Base-by-base conservation (phyloP, 73 alveolate species). In the Stentor coeruleus region DNA sequence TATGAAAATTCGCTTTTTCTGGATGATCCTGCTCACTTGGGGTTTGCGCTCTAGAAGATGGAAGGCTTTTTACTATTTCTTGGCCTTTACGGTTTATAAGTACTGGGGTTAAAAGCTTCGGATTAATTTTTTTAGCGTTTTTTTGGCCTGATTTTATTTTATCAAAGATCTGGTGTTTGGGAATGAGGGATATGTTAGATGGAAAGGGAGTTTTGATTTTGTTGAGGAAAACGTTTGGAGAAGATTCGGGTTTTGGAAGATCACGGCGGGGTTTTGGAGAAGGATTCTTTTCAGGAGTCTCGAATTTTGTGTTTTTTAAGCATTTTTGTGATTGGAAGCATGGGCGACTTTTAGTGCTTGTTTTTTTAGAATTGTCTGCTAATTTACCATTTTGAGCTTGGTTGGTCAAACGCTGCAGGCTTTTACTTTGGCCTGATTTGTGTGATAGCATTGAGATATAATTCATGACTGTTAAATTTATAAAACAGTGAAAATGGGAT, bases 381-480 rank as follows among this genome's bases (percentile, higher is more conserved):
- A 11, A 20, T 49, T 49, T 49, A 49, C 20, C 66, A 6, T 49
- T 49, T 49, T 20, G 28, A 20, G 20, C 20, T 11, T 49, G 66
- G 20, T 49, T 49, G 6, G 66, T 11, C 6, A 49, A 20, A 49
- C 66, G 66, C 20, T 49, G 66, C 6, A 49, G 28, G 20, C 66
- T 49, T 49, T 49, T 49, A 49, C 66, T 49, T 20, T 49, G 66
- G 66, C 66, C 66, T 49, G 66, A 49, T 49, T 49, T 49, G 66
- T n/a, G n/a, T n/a, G n/a, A n/a, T n/a, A n/a, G n/a, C n/a, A n/a
- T n/a, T n/a, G n/a, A n/a, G n/a, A n/a, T n/a, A n/a, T n/a, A n/a
- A n/a, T n/a, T n/a, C n/a, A n/a, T n/a, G n/a, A n/a, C n/a, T n/a
- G n/a, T n/a, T n/a, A n/a, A n/a, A n/a, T n/a, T n/a, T n/a, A n/a